phyloP scores from a whole-genome alignment of 257 asterid genomes.

The Solanum lycopersicoides region DNA sequence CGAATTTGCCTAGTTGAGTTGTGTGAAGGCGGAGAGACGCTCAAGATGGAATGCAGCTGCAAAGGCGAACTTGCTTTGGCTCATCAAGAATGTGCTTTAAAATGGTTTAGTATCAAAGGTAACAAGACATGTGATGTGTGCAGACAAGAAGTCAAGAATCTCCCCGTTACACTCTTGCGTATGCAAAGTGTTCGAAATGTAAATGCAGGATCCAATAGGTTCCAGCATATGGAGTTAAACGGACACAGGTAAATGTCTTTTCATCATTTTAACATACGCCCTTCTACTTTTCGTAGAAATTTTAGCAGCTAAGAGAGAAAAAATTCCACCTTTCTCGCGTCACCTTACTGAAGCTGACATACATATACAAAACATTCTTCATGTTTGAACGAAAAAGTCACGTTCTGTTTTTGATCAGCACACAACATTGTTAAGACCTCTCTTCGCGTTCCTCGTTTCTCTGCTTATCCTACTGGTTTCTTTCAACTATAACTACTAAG shows the following conservation, averaged over 20 bases:
- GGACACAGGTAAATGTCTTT: constrained; percentile 55
- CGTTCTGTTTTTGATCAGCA: background rate
- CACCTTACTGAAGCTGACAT: background rate
- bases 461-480: background rate
- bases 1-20: constrained; percentile 82
- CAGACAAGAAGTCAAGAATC: constrained; percentile 76
- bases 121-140: constrained; percentile 90
- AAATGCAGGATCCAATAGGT: constrained; percentile 7
- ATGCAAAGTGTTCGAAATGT: constrained; percentile 47
- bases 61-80: constrained; percentile 89
- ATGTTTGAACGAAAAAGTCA: background rate
- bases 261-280: background rate
- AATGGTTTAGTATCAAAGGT: constrained; percentile 92
- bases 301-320: background rate
- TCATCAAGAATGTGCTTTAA: constrained; percentile 83
- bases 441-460: background rate
- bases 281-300: background rate
- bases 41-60: constrained; percentile 93
- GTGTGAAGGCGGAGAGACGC: constrained; percentile 89
- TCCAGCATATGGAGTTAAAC: constrained; percentile 33
- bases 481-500: background rate
- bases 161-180: constrained; percentile 75
- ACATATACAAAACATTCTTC: background rate
- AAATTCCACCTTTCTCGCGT: background rate
- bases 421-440: background rate